Evolutionary conservation across 179 eudicot genomes (phyloP).

Genomic region (Heliamphora pulchella): DNA sequence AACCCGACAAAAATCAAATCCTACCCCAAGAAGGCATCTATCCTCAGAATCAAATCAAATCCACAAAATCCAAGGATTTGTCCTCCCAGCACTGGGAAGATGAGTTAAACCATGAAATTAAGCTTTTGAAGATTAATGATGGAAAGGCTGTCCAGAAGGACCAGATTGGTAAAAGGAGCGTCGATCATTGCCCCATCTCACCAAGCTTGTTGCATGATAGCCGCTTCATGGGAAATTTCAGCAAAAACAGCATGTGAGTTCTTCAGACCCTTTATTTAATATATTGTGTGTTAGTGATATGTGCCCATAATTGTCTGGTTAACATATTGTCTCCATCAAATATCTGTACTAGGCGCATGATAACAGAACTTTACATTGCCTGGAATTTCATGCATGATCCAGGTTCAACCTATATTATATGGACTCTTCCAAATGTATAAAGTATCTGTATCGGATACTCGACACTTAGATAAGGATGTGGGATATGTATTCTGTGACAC

Average conservation of each 20-base stretch:
- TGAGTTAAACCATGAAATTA: constrained; percentile 60
- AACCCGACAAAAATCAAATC: constrained; percentile 89
- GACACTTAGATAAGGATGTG: too few relatives aligned
- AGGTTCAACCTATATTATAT: not conserved
- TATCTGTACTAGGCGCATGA: not conserved
- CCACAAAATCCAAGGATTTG: constrained; percentile 33
- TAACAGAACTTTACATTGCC: not conserved
- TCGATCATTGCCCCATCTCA: constrained; percentile 52
- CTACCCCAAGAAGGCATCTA: constrained; percentile 66
- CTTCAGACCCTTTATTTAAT: constrained; percentile 7
- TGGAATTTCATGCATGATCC: not conserved
- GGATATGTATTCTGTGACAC: too few relatives aligned
- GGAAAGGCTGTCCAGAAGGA: constrained; percentile 47
- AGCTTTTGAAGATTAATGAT: constrained; percentile 51
- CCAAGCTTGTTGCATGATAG: constrained; percentile 88
- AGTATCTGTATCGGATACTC: too few relatives aligned
- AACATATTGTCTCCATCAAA: not conserved
- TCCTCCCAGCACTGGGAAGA: constrained; percentile 74
- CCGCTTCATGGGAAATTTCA: constrained; percentile 41
- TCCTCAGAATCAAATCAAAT: constrained; percentile 35
- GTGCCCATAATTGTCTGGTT: not conserved
- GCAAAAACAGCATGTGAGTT: constrained; percentile 71
- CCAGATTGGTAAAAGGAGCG: constrained; percentile 34
- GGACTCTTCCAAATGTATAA: too few relatives aligned
- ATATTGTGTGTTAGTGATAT: not conserved